Evolutionary conservation across 352 stramenopile genomes (phyloP), one percentile per base, ranked within the genome.

Genomic region (Aphanomyces stellatus): DNA sequence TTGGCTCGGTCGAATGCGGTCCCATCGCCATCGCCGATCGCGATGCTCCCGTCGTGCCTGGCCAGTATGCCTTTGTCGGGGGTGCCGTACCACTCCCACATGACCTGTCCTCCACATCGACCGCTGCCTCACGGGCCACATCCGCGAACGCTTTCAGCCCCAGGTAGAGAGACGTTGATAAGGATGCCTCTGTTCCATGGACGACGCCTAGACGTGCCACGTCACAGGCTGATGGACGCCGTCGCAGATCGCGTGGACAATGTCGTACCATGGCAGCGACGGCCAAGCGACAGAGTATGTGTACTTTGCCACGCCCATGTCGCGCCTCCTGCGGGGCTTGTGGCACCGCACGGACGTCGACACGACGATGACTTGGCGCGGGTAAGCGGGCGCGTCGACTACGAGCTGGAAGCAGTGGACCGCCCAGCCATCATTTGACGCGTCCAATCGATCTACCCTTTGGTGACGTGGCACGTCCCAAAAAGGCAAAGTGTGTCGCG

Each of bases 311-410:
- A 65, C 41, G 22, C 59, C 59, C 10, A 37, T 30, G 35, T 24
- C 10, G 27, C 59, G 59, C 8, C 28, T 55, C 28, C 46, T 65
- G 5, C 59, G 59, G 19, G 59, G 59, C 7, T 11, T 48, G 7
- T 65, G 59, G 59, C 59, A 65, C 15, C 59, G n/a, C 25, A 27
- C 17, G 34, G 46, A 65, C 4, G 59, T 65, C n/a, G 59, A 35
- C 15, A n/a, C 8, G 27, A 51, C 56, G 8, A 17, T 56, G 28
- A 56, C 59, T 31, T 65, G 31, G 59, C 59, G 11, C 31, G 31
- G 11, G 59, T 56, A 19, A 65, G 59, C 33, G 59, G 59, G 3
- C 41, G 37, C 17, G 57, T 65, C 31, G 59, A 65, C 19, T 65
- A 65, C 28, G 35, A 53, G 28, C 46, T 65, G 17, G 37, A 37